Base-by-base conservation (phyloP, 441 rosid genomes). In the Erodium trifolium region DNA sequence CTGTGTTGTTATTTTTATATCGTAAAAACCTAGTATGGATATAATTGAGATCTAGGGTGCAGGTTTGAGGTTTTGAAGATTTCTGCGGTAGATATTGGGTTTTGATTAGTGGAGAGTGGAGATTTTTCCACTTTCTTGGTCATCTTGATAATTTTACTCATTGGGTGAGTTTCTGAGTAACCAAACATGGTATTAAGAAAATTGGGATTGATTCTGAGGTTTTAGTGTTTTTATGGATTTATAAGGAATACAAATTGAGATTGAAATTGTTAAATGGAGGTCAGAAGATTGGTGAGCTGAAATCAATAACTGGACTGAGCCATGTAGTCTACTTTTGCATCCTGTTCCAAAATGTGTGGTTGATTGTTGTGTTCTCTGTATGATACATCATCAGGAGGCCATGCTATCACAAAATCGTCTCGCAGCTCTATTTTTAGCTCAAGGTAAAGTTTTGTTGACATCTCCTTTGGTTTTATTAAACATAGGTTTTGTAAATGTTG, bases 371-470 rank as follows among this genome's bases (percentile, higher is more conserved):
- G 13, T 5, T 65, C 66, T 23, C 49, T 67, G 55, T 29, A 9
- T 62, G 4, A n/a, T 49, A 34, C 18, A 12, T 70, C 60, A 53
- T 63, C 80, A 88, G 97, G 88, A 78, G 69, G 70, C 77, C 23
- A 73, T 69, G 18, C 68, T 49, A 4, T 81, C 90, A n/a, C 80
- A 79, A 74, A 81, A 85, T 80, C 92, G 82, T 16, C 78, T 91
- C 18, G 85, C 95, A 0, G 59, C 92, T 70, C 81, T 89, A 12
- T 88, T 91, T 76, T 16, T 78, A 8, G 75, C 83, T n/a, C 84
- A 86, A 83, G 98, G 97, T 93, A 13, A 79, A 68, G 12, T 19
- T 64, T 53, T 8, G 18, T 6, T 2, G 62, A 55, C 63, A 9
- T 72, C 27, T 65, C 49, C 2, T 39, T 62, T 70, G 19, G 19